Base-by-base conservation (phyloP, 768 basidiomycete species). In the Psilocybe sp. region DNA sequence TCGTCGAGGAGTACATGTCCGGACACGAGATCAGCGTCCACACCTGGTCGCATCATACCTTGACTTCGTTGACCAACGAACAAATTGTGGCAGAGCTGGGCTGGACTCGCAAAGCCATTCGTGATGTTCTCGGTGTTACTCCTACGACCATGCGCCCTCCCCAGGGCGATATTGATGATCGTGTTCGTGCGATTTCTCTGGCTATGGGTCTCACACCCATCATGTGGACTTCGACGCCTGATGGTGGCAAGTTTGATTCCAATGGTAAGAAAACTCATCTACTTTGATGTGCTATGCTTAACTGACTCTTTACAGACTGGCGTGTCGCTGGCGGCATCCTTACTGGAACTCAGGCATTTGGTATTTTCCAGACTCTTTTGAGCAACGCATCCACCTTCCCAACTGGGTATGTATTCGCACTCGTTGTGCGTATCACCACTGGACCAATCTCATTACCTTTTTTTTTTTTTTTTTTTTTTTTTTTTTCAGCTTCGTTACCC, bases 161-260 rank as follows among this genome's bases (percentile, higher is more conserved):
- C 38, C 88, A 75, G 53, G 89, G 90, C 58, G 90, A 92, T 61
- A 88, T 92, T 32, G 84, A 98, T 64, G 88, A 92, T 70, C 92
- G 95, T 59, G 93, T 98, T 44, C 89, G 96, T 54, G 89, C 87
- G 36, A 92, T 98, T 63, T 74, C 85, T 9, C 65, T 90, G 47
- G 92, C 92, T 35, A 96, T 98, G 95, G 92, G 92, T 36, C 66
- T 98, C 67, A 73, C 84, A 10, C 91, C 96, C 19, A 82, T 97
- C 60, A 85, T 96, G 59, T 98, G 95, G 95, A 89, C 91, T 19
- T 74, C 77, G 10, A 76, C 77, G 11, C 76, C 82, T 38, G 64
- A 67, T 32, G 78, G 75, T 44, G 71, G 71, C 37, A 67, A 68
- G 47, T 90, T 88, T 59, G 87, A 91, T 61, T 87, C 89, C 34